Base-by-base conservation (phyloP, 345 rosid genomes). In the Viola odorata region DNA sequence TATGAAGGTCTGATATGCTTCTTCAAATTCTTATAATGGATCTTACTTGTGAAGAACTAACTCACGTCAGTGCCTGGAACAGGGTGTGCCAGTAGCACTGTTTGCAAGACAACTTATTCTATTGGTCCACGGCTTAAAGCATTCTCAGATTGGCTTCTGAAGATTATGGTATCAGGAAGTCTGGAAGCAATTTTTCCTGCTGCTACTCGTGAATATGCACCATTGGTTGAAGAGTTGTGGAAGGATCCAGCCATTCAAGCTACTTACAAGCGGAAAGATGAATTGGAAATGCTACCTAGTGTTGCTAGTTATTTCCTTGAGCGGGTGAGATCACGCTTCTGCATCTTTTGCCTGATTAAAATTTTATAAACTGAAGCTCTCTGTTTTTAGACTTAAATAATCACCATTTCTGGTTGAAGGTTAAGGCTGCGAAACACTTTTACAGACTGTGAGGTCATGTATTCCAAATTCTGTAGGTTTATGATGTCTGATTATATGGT, bases 201-300 rank as follows among this genome's bases (percentile, higher is more conserved):
- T 42, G 95, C 97, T 44, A 82, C 86, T 71, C 96, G 99, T 61
- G 99, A 95, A 82, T 95, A 95, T 64, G 94, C 96, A 5, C 99
- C 99, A 53, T 58, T 91, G 54, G 91, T 88, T 66, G 99, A 86
- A 64, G 97, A 91, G 76, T 69, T 95, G 56, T 91, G 97, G 99
- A 84, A 60, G 57, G 95, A 91, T 77, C 50, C 81, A 8, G 99
- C 99, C 12, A 82, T 95, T 64, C 89, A 79, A 75, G 85, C 88
- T 37, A 85, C 97, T 5, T 95, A 86, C 72, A 84, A 77, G 58
- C 78, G 99, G 45, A 82, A 77, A 82, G 77, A 68, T 54, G 97
- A 95, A 69, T 58, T 95, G 66, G 91, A 81, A 69, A 77, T 77
- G 81, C 91, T 95, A 59, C 92, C 97, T 32, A 82, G 84, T 69